Conservation (phyloP, 2,329 filamentous ascomycete genomes). For the Alternaria alternata region DNA sequence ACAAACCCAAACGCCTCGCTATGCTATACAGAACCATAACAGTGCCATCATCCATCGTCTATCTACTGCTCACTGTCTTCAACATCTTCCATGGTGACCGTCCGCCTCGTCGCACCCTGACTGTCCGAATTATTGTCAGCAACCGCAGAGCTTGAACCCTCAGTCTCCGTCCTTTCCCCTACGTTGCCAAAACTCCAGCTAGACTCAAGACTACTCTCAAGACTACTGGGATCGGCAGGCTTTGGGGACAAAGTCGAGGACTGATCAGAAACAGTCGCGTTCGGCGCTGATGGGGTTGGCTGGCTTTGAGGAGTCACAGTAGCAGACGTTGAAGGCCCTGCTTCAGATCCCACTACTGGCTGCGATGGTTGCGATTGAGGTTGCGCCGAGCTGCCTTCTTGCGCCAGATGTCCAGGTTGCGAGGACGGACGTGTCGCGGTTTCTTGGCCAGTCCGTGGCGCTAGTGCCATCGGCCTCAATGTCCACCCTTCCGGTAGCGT, state of each 20-base stretch:
- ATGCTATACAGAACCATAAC: conserved; percentile 37
- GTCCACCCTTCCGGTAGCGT: conserved; percentile 51
- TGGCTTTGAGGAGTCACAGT: conserved; percentile 11
- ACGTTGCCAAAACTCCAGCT: conserved; percentile 49
- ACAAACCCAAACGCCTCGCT: conserved; percentile 47
- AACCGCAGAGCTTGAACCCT: conserved; percentile 41
- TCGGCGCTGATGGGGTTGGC: conserved; percentile 8
- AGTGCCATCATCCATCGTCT: conserved; percentile 12
- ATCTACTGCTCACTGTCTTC: conserved; percentile 38
- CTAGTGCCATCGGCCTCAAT: conserved; percentile 42
- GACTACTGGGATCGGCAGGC: conserved; percentile 37
- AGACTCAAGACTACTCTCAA: conserved; percentile 45
- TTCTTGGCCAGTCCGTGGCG: conserved; percentile 28
- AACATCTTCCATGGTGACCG: conserved; percentile 45
- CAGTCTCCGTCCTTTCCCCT: conserved; percentile 34
- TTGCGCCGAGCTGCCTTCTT: background rate
- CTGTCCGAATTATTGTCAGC: conserved; percentile 34
- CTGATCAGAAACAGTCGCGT: conserved; percentile 13
- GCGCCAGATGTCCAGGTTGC: conserved; percentile 15
- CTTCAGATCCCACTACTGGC: conserved; percentile 4
- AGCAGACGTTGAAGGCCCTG: conserved; percentile 9
- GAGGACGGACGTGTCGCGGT: conserved; percentile 11
- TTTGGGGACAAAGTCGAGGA: conserved; percentile 31
- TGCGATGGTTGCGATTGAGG: conserved; percentile 1
- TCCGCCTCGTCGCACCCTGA: conserved; percentile 32